Percentiles rank a stretch among this genome's conserved stretches.
phyloP scores from a whole-genome alignment of 805 yeast species.

The Pichia manshurica region DNA sequence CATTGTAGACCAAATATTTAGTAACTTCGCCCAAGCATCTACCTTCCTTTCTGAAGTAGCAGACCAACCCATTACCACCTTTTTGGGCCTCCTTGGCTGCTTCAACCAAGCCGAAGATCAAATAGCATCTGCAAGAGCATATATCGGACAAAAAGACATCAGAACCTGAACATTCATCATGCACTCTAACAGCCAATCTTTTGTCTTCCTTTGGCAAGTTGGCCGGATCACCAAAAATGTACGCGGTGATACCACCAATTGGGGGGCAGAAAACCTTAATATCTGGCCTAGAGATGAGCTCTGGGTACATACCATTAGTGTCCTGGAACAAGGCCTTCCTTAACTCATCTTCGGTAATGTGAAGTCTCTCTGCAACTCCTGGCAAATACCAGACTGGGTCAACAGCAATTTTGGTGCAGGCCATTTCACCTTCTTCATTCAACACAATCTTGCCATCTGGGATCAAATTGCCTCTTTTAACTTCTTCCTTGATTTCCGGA shows the following conservation, averaged over 20 bases:
- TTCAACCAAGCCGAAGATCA: constrained; percentile 60
- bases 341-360: constrained; percentile 48
- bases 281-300: constrained; percentile 61
- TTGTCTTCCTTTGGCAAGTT: constrained; percentile 45
- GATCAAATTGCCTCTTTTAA: constrained; percentile 43
- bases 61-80: constrained; percentile 60
- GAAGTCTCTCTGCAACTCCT: constrained; percentile 60
- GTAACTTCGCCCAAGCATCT: constrained; percentile 68
- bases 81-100: constrained; percentile 64
- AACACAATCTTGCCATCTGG: constrained; percentile 60
- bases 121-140: constrained; percentile 65
- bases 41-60: constrained; percentile 66
- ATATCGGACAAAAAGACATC: constrained; percentile 66
- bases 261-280: constrained; percentile 63
- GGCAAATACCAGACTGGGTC: constrained; percentile 72
- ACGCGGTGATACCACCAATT: constrained; percentile 62
- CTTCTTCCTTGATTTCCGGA: constrained; percentile 52
- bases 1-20: constrained; percentile 63
- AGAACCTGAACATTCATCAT: constrained; percentile 67
- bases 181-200: constrained; percentile 53
- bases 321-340: constrained; percentile 60
- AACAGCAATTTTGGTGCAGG: constrained; percentile 58
- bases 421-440: constrained; percentile 54
- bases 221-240: constrained; percentile 58
- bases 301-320: constrained; percentile 69